A percentile compares a stretch with the other conserved stretches of the same genome.
Evolutionary conservation across 345 rosid species (phyloP).

Genomic region (Capsella bursapastoris): DNA sequence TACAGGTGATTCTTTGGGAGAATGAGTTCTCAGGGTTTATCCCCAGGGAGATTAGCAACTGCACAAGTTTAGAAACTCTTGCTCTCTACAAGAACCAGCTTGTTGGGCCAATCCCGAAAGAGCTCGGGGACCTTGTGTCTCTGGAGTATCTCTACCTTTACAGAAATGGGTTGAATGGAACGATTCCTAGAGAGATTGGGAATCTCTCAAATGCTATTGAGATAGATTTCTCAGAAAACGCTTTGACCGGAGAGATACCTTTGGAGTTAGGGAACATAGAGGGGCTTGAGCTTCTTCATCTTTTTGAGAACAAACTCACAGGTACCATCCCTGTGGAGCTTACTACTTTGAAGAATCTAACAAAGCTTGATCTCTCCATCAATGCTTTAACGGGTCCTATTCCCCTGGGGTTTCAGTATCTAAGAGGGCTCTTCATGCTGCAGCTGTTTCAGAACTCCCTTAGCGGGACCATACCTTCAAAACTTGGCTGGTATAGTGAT

Average conservation of each 20-base stretch:
- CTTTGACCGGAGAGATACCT: conserved; percentile 73
- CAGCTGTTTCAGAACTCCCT: conserved; percentile 81
- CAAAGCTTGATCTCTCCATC: conserved; percentile 83
- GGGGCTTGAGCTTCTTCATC: conserved; percentile 71
- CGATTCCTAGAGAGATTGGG: conserved; percentile 81
- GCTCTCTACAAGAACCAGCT: conserved; percentile 86
- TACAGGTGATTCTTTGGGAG: conserved; percentile 70
- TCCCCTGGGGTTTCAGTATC: conserved; percentile 75
- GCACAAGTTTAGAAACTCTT: conserved; percentile 61
- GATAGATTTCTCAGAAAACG: conserved; percentile 88
- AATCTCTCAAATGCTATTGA: conserved; percentile 67
- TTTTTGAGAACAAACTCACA: conserved; percentile 73
- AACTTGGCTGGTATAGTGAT: conserved; percentile 63
- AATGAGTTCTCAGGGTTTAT: conserved; percentile 74
- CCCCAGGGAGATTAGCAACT: conserved; percentile 77
- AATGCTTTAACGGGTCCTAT: conserved; percentile 70
- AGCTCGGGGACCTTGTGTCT: conserved; percentile 59
- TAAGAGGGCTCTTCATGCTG: conserved; percentile 60
- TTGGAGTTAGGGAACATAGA: conserved; percentile 61
- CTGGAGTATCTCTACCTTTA: conserved; percentile 66
- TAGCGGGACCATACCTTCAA: conserved; percentile 69
- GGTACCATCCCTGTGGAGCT: conserved; percentile 81
- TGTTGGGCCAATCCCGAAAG: conserved; percentile 65
- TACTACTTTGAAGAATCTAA: conserved; percentile 63
- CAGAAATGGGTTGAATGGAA: conserved; percentile 69